phyloP scores from a whole-genome alignment of 2,329 filamentous ascomycete species.

The Emergomyces pasteurianus region DNA sequence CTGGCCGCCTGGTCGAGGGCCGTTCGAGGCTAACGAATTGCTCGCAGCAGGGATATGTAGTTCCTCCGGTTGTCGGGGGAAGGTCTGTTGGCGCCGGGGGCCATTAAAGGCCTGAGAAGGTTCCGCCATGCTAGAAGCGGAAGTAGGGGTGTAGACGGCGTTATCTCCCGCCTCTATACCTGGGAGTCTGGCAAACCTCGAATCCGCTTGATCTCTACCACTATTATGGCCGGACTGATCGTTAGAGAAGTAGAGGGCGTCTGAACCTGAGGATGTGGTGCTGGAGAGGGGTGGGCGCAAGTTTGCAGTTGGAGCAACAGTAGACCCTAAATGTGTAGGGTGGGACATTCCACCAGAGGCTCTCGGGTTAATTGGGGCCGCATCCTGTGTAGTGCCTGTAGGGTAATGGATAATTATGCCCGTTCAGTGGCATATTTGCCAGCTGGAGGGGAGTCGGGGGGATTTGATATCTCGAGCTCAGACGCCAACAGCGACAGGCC shows the following conservation, averaged over 20 bases:
- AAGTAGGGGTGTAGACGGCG: constrained; percentile 2
- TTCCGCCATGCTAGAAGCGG: constrained; percentile 28
- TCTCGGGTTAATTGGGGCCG: constrained; percentile 11
- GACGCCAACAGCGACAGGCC: neutral
- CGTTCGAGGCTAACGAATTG: constrained; percentile 26
- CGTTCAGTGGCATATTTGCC: constrained; percentile 14
- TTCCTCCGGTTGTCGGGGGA: constrained; percentile 43
- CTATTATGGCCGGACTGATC: constrained; percentile 22
- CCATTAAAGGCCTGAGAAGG: constrained; percentile 38
- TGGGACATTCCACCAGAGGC: constrained; percentile 35
- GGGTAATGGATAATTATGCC: constrained; percentile 10
- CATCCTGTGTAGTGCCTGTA: constrained; percentile 13
- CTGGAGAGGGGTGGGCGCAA: constrained; percentile 28
- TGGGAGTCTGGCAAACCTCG: constrained; percentile 7
- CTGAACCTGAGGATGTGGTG: constrained; percentile 33
- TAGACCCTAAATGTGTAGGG: constrained; percentile 36
- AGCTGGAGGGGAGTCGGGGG: neutral
- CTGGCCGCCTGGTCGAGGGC: constrained; percentile 26
- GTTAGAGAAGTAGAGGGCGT: constrained; percentile 30
- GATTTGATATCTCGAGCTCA: neutral
- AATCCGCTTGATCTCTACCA: constrained; percentile 16
- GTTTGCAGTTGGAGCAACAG: constrained; percentile 34
- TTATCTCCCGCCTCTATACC: neutral
- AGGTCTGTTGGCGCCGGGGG: constrained; percentile 36
- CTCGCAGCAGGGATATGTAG: constrained; percentile 40